These are phyloP conservation scores for Dactylellina leptospora DNA, from an alignment of 2,329 filamentous ascomycete species.

Conservation along the genomic window DNA sequence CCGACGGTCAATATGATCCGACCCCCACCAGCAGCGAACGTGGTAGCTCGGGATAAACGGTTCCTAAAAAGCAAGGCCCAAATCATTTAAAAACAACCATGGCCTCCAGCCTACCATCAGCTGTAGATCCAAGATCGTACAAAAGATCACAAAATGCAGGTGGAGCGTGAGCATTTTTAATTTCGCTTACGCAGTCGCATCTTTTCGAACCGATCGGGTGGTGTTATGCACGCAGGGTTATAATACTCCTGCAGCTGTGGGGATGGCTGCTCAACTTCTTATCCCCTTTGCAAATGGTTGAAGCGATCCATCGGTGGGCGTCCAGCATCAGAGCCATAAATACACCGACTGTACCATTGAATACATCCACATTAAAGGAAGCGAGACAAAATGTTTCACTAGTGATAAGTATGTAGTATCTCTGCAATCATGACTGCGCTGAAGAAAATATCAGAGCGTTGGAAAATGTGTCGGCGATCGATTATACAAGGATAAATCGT, in stretches of 20 bases:
- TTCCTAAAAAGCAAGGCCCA: not conserved
- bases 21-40: not conserved
- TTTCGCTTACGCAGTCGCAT: slow-evolving; percentile 19
- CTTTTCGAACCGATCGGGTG: slow-evolving; percentile 3
- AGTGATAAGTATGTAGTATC: slow-evolving; percentile 10
- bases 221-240: slow-evolving; percentile 3
- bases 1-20: not conserved
- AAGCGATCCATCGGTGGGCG: too few species aligned
- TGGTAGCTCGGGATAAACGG: too few species aligned
- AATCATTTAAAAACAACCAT: not conserved
- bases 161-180: slow-evolving; percentile 1
- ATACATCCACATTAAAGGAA: slow-evolving; percentile 5
- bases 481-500: slow-evolving; percentile 6
- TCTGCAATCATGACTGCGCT: too few species aligned
- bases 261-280: not conserved
- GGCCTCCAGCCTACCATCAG: not conserved
- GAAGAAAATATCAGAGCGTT: not conserved
- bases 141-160: slow-evolving; percentile 8
- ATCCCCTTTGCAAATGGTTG: too few species aligned
- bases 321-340: not conserved
- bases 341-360: too few species aligned
- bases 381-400: slow-evolving; percentile 30
- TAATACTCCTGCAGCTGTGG: not conserved
- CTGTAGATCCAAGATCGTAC: slow-evolving; percentile 7
- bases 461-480: slow-evolving; percentile 27